phyloP scores from a whole-genome alignment of 257 asterid genomes.

The Gentiana straminea region DNA sequence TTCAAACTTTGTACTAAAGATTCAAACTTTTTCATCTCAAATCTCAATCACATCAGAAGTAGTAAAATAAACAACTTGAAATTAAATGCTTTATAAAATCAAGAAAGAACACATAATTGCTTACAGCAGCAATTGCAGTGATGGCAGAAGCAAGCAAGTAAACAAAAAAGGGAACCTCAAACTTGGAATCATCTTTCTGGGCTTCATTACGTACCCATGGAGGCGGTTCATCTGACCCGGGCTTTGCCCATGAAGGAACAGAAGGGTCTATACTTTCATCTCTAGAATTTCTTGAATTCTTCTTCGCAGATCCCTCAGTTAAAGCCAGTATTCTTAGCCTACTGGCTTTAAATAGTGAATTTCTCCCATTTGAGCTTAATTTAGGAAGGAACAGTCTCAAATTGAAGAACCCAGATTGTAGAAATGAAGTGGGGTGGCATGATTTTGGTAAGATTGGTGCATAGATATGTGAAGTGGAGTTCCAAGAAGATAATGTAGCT shows the following conservation, averaged over 20 bases:
- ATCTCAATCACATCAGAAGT: neutral
- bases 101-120: neutral
- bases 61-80: neutral
- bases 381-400: slow-evolving; percentile 5
- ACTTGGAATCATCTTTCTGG: slow-evolving; percentile 41
- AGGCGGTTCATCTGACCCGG: slow-evolving; percentile 71
- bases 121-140: slow-evolving; percentile 95
- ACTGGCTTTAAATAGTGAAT: slow-evolving; percentile 5
- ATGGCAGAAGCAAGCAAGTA: slow-evolving; percentile 87
- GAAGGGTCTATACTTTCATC: slow-evolving; percentile 34
- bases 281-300: slow-evolving; percentile 12
- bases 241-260: slow-evolving; percentile 76
- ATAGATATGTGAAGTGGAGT: slow-evolving; percentile 13
- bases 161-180: slow-evolving; percentile 57
- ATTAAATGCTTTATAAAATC: neutral
- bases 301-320: slow-evolving; percentile 48
- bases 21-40: neutral
- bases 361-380: slow-evolving; percentile 13
- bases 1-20: slow-evolving; percentile 3
- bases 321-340: slow-evolving; percentile 29
- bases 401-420: slow-evolving; percentile 7
- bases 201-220: slow-evolving; percentile 87
- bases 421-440: slow-evolving; percentile 16
- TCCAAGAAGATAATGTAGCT: slow-evolving; percentile 16
- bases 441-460: slow-evolving; percentile 15